phyloP scores from a whole-genome alignment of 1,284 basidiomycete genomes.

The Ustilago sp. region DNA sequence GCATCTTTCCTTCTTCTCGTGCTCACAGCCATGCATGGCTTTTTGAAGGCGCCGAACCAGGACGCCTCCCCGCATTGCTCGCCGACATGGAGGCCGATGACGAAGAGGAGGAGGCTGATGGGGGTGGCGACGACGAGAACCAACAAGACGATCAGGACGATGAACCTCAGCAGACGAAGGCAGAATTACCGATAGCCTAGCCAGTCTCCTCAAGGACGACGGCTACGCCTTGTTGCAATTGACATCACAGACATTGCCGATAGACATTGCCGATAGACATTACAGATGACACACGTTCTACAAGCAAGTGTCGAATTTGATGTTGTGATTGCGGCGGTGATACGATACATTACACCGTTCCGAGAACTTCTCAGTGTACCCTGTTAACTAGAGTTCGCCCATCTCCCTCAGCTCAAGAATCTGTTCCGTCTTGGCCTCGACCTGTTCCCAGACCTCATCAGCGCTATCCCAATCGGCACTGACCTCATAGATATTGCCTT shows the following conservation, averaged over 20 bases:
- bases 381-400: conserved; percentile 24
- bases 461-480: conserved; percentile 59
- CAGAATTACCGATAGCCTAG: neutral
- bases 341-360: neutral
- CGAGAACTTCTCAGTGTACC: neutral
- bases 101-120: conserved; percentile 20
- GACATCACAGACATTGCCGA: neutral
- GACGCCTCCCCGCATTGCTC: conserved; percentile 36
- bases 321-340: neutral
- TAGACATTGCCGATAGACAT: neutral
- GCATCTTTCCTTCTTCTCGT: neutral
- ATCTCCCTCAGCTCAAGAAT: conserved; percentile 38
- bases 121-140: conserved; percentile 14
- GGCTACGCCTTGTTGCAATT: neutral
- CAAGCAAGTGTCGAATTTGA: neutral
- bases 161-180: conserved; percentile 75
- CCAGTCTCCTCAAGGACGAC: neutral
- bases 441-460: conserved; percentile 64
- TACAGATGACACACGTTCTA: neutral
- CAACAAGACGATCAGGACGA: conserved; percentile 1
- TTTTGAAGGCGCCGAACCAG: conserved; percentile 48
- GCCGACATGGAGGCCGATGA: conserved; percentile 32
- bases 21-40: conserved; percentile 42
- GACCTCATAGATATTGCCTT: conserved; percentile 62
- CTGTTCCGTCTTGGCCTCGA: conserved; percentile 60